phyloP scores from a whole-genome alignment of 2,329 filamentous ascomycete species.

The Sporothrix pseudoabietina region DNA sequence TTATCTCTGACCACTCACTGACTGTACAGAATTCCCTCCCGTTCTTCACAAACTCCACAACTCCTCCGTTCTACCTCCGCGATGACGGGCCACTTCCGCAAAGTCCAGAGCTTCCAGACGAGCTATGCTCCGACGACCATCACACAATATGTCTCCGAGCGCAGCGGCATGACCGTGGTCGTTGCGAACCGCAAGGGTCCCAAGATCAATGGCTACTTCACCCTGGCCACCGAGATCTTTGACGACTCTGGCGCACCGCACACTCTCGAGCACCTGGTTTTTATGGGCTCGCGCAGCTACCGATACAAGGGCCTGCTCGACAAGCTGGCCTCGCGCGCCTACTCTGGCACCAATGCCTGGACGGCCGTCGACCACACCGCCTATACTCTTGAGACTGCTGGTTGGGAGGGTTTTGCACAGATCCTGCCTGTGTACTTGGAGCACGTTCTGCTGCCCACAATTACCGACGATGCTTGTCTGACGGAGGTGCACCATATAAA shows the following conservation, averaged over 20 bases:
- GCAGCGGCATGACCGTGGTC: conserved; percentile 92
- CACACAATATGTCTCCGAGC: conserved; percentile 92
- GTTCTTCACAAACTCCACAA: conserved; percentile 25
- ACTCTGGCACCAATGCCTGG: conserved; percentile 95
- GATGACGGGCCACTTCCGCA: conserved; percentile 72
- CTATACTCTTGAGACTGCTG: conserved; percentile 91
- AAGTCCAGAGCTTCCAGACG: conserved; percentile 80
- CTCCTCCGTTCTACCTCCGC: conserved; percentile 38
- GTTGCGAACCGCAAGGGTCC: conserved; percentile 91
- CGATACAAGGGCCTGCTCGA: conserved; percentile 94
- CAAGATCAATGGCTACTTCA: conserved; percentile 94
- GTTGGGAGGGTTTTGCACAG: conserved; percentile 95
- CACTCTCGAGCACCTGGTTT: conserved; percentile 79
- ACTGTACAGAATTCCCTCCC: conserved; percentile 28
- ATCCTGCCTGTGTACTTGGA: conserved; percentile 95
- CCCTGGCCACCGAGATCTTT: conserved; percentile 93
- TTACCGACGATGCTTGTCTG: conserved; percentile 89
- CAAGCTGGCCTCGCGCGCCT: conserved; percentile 89
- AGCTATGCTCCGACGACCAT: conserved; percentile 88
- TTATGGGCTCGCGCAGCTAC: conserved; percentile 92
- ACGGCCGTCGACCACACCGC: conserved; percentile 95
- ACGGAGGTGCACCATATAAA: conserved; percentile 98
- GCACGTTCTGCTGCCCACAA: conserved; percentile 85
- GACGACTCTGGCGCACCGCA: conserved; percentile 94
- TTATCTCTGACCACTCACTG: neutral